Evolutionary conservation across 1,284 basidiomycete genomes (phyloP), one percentile per base, ranked within the genome.

Genomic region (Mycocalia duriaeana): DNA sequence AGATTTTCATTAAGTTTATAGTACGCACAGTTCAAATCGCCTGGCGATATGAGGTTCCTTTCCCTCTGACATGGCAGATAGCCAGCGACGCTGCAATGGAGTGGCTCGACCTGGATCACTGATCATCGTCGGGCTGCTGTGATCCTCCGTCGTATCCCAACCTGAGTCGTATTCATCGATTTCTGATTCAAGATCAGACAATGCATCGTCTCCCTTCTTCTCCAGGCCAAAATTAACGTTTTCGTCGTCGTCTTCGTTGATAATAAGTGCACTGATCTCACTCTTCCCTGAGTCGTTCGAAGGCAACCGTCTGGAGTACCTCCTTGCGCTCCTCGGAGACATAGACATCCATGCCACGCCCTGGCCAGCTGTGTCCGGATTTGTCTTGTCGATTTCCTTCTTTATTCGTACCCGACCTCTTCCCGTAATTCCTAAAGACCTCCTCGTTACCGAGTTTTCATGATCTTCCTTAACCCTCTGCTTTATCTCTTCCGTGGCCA

Each of bases 81-180:
- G 70, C 90, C 91, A 94, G 47, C 76, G 74, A 42, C 84, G 76
- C 63, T 94, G 85, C 46, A 83, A 60, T 6, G 82, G 74, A 11
- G 82, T 90, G 20, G 91, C 91, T 26, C 84, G 75, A 1, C 82
- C 83, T n/a, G 91, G 92, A 64, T 93, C 88, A 45, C 73, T 72
- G 44, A 94, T 91, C 61, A 94, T 80, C 1, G 79, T 77, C 6
- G 86, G 71, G 45, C 64, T 65, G n/a, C 73, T 59, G 42, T 76
- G 75, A 55, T 82, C 79, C 42, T 77, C 76, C 25, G 68, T 64
- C 23, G 73, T 72, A 45, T 79, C 73, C 73, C 74, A 75, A 31
- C 72, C 74, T 20, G 69, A 66, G 47, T 70, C 64, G 11, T 65
- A 66, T 46, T 65, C 67, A 23, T 67, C 73, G 40, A 61, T 50